Base-by-base conservation (phyloP, 1,284 basidiomycete species). In the Rhodotorula sp. region DNA sequence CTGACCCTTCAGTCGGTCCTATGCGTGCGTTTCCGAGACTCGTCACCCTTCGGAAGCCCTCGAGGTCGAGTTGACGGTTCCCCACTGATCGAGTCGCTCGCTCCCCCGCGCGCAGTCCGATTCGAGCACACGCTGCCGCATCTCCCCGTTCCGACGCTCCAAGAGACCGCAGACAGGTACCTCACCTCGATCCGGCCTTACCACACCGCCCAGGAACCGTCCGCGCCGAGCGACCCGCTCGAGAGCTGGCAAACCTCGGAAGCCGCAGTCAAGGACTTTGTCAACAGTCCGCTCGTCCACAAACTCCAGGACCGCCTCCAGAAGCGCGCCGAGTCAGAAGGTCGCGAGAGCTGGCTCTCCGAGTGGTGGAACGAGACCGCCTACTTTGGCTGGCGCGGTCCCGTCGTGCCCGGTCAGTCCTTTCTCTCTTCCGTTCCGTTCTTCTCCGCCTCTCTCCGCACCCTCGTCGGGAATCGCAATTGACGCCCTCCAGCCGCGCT, bases 341-440 rank as follows among this genome's bases (percentile, higher is more conserved):
- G 80, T 31, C 82, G 81, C 70, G 87, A 87, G 77, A 95, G 86
- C 84, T 99, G 96, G 96, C 86, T 99, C 48, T 86, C 87, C 67
- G 93, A 97, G 69, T 99, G 96, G 96, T 99, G 96, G 96, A 97
- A 98, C 82, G 92, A 97, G 57, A 87, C 83, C 15, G 95, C 94
- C 34, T 86, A 86, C 80, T 83, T 84, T 81, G 72, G 74, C n/a
- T 77, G 71, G 70, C 54, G 92, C 61, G 92, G 81, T 58, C 80
- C 80, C 26, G 79, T 82, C 26, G 82, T 82, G 2, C 82, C 82
- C 31, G 76, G 76, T 77, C 16, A 34, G 74, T 56, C 39, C 34
- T 10, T 15, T 52, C 12, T 34, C 43, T 23, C 14, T 58, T 16
- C 48, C 48, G 31, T 52, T n/a, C 52, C 49, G 51, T 47, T n/a